Base-by-base conservation (phyloP, 805 yeast species). In the Millerozyma miso region DNA sequence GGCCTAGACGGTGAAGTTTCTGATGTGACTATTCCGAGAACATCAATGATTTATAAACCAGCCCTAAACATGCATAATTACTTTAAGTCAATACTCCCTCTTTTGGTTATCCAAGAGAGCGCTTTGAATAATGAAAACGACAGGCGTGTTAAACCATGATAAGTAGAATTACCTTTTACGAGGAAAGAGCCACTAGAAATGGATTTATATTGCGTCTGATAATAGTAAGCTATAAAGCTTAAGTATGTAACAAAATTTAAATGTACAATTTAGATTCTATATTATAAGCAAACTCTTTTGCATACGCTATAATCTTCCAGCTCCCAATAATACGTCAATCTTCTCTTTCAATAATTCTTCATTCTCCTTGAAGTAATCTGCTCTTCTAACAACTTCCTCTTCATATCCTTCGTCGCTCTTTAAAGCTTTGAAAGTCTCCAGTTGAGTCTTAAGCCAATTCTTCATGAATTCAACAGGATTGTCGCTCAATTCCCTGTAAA, bases 381-480 rank as follows among this genome's bases (percentile, higher is more conserved):
- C 80, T 54, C 85, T 78, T 67, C 99, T 80, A 4, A 88, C 96
- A 16, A 79, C 72, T 58, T 90, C 97, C 65, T 91, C 97, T 58
- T 82, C 83, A 63, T 82, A 85, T 7, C 90, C 91, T 53, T 86
- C 93, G 50, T 93, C 98, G 50, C 96, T 89, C 46, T 88, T 78
- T 49, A 93, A 73, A 12, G 91, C 85, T 65, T 85, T 89, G 56
- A 93, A 73, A 38, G 91, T 86, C 46, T 88, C 87, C 13, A 88
- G 73, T 61, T 93, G 95, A 35, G 88, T 83, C 35, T 81, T 84
- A 47, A 82, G 71, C 77, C 96, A 86, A 40, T 79, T 74, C 42
- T 82, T 72, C 51, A 93, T 66, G 53, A 88, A 87, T 18, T 74
- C 74, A 3, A 81, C 83, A 0, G 99, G 98, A 55, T 90, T 81